phyloP scores from a whole-genome alignment of 139 green algal genomes.

The Auxenochlorella protothecoides region DNA sequence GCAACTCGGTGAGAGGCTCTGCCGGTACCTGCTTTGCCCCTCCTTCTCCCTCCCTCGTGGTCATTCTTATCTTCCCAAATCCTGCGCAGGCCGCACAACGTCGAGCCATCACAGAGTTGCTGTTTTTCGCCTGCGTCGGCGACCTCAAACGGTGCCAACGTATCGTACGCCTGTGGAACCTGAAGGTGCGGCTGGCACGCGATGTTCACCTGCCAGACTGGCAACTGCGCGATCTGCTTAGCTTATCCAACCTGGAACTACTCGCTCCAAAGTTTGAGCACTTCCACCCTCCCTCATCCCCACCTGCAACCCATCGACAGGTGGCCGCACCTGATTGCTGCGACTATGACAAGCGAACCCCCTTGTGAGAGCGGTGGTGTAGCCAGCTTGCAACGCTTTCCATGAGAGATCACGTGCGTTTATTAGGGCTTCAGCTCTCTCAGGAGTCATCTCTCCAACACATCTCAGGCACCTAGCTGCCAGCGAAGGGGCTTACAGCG shows the following conservation, averaged over 20 bases:
- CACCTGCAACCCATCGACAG: slow-evolving; percentile 16
- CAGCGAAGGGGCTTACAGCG: slow-evolving; percentile 61
- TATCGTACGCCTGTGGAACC: slow-evolving; percentile 55
- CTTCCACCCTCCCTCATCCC: background rate
- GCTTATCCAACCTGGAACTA: background rate
- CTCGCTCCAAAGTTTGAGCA: background rate
- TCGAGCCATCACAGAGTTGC: slow-evolving; percentile 73
- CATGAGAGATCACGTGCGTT: background rate
- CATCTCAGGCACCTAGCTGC: slow-evolving; percentile 64
- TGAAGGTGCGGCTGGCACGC: slow-evolving; percentile 36
- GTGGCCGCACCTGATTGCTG: slow-evolving; percentile 56
- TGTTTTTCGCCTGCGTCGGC: slow-evolving; percentile 79
- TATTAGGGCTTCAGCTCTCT: background rate
- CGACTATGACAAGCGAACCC: slow-evolving; percentile 81
- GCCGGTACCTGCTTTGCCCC: background rate
- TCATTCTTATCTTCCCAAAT: background rate
- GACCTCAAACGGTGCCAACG: slow-evolving; percentile 60
- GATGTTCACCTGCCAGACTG: background rate
- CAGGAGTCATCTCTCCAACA: background rate
- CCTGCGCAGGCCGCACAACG: slow-evolving; percentile 55
- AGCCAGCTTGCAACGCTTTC: background rate
- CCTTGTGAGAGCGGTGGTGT: slow-evolving; percentile 45
- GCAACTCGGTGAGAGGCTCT: background rate
- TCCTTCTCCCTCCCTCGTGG: background rate
- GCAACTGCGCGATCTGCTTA: background rate